A percentile compares a stretch with the other conserved stretches of the same genome.
phyloP scores from a whole-genome alignment of 805 yeast genomes.

The Komagataella ulmi region DNA sequence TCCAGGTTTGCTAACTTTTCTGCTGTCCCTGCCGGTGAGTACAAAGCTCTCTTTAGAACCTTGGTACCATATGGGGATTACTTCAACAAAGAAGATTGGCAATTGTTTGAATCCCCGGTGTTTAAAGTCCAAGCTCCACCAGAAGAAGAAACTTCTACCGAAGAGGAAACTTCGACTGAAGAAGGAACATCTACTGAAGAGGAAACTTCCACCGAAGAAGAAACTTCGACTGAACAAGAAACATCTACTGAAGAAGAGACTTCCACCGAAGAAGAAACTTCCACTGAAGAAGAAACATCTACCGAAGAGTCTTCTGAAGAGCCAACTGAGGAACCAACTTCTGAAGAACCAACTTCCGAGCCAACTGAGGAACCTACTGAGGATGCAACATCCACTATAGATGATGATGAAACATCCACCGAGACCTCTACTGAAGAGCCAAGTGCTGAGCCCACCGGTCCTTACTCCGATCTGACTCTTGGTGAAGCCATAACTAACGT shows the following conservation, averaged over 20 bases:
- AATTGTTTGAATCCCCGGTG: slow-evolving; percentile 4
- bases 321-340: neutral
- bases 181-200: neutral
- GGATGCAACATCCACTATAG: neutral
- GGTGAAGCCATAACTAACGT: neutral
- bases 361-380: neutral
- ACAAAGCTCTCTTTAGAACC: slow-evolving; percentile 3
- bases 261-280: neutral
- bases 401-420: neutral
- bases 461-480: neutral
- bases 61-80: slow-evolving; percentile 5
- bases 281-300: neutral
- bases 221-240: too few relatives aligned
- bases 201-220: neutral
- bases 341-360: neutral
- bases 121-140: slow-evolving; percentile 1
- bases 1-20: slow-evolving; percentile 1
- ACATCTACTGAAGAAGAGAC: neutral
- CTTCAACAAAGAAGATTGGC: slow-evolving; percentile 4
- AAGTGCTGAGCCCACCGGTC: neutral
- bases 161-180: too few relatives aligned
- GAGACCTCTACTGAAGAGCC: neutral
- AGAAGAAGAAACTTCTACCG: neutral
- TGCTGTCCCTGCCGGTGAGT: slow-evolving; percentile 3
- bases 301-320: neutral